Evolutionary conservation across 768 basidiomycete genomes (phyloP), one percentile per base, ranked within the genome.

Genomic region (Boletus reticulatus): DNA sequence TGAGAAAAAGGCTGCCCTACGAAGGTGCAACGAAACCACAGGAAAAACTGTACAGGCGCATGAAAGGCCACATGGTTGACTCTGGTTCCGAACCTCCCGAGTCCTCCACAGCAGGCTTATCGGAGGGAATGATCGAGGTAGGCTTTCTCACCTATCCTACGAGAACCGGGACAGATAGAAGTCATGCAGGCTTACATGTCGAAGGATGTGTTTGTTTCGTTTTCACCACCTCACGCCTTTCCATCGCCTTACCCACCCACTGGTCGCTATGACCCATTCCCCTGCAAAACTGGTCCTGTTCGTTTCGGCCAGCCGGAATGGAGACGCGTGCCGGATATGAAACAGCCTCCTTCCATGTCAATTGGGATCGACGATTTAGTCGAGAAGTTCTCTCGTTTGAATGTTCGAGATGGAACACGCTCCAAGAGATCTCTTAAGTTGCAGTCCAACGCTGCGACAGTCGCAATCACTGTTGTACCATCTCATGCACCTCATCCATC

Each of bases 261-360:
- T 2, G 63, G 64, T 24, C 11, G 5, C 42, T 52, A 66, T 6
- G 55, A 65, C 29, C 64, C 64, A 13, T 65, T 65, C 6, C 64
- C 55, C 0, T 60, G 58, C 51, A 63, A 63, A 55, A 39, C 19
- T 3, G 43, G 58, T 0, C n/a, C 43, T 4, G 4, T 19, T 17
- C 13, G 0, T 29, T 39, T 66, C 29, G 7, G n/a, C 14, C 22
- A 44, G 11, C 48, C 46, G 16, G 37, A 49, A n/a, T 63, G 64
- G 61, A 36, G 24, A 27, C 61, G 58, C 9, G 1, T 20, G 0
- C 32, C 49, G 0, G 13, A 29, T 10, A 11, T 11, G 4, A 43
- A 29, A 43, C 19, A 0, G 2, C 29, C 20, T 2, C 12, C 0
- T 13, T 19, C 50, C 6, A 10, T 10, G 5, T 20, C 46, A 0